Evolutionary conservation across 2,329 filamentous ascomycete species (phyloP), one percentile per base, ranked within the genome.

Genomic region (Xylariaceae sp.): DNA sequence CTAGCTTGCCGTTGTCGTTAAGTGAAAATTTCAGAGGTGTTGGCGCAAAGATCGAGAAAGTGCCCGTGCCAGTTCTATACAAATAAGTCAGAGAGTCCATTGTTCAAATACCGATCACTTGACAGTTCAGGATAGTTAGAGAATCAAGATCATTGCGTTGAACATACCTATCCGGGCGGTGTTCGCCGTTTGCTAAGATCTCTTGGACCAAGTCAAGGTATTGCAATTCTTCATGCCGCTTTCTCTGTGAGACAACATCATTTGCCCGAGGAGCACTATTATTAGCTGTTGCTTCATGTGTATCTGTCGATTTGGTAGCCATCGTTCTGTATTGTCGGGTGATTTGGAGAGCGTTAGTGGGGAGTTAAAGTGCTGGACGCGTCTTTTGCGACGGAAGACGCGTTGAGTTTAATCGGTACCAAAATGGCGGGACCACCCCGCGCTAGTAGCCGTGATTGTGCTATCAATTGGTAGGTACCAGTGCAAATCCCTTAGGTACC

Each of bases 181-280:
- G 87, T 72, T 99, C 94, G 66, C 94, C 94, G 21, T 83, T 76
- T 13, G 85, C 77, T 13, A 99, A 80, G 67, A 97, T 97, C 62
- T 91, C 84, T 61, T 86, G 87, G 58, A 97, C 91, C 21, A 99
- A 82, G 65, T 93, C 82, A 55, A 99, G 86, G 71, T 99, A 99
- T 74, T 97, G 94, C 68, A 92, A 80, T 75, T 99, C 94, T 77
- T 97, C 92, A 67, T 96, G 91, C 20, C 66, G 61, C 45, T 60
- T 59, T 43, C 30, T 30, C 16, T 50, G 45, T 9, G 37, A 23
- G 40, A 59, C 50, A 37, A 43, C 49, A 10, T 20, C 36, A 30
- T 50, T 53, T 13, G 20, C n/a, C 15, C 47, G 37, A 7, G 20
- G 13, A 2, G 13, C 13, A n/a, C 18, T 10, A 27, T 47, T 41